Percentiles rank a stretch among this genome's conserved stretches.
phyloP scores from a whole-genome alignment of 2,329 filamentous ascomycete genomes.

The Cadophora luteo-olivacea region DNA sequence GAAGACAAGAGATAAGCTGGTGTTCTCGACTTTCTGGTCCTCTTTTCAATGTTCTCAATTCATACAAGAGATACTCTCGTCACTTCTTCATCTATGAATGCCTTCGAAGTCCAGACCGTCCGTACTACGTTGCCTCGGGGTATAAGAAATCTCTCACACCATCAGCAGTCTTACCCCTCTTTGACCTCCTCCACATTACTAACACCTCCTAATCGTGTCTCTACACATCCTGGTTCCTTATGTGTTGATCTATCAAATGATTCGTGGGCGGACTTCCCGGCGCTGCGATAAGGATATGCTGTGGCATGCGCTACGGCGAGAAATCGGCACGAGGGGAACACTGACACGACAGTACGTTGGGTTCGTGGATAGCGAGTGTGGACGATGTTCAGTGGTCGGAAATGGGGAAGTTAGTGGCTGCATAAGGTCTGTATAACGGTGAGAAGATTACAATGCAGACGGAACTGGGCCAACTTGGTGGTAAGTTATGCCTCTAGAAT shows the following conservation, averaged over 20 bases:
- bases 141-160: constrained; percentile 8
- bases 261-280: constrained; percentile 16
- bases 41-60: too few relatives aligned
- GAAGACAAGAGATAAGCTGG: constrained; percentile 12
- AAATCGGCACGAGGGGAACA: constrained; percentile 2
- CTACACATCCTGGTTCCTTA: constrained; percentile 2
- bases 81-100: background rate
- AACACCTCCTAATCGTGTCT: background rate
- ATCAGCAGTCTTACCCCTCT: constrained; percentile 12
- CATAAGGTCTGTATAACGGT: background rate
- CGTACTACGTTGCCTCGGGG: background rate
- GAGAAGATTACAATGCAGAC: background rate
- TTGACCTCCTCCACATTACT: constrained; percentile 16
- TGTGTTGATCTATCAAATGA: constrained; percentile 15
- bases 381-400: background rate
- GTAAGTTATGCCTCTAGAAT: background rate
- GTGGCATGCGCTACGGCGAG: constrained; percentile 12
- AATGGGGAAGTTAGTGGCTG: background rate
- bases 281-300: constrained; percentile 10
- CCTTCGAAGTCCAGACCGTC: background rate
- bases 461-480: background rate
- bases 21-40: background rate
- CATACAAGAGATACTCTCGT: too few relatives aligned
- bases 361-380: background rate
- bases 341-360: constrained; percentile 5